Conservation (phyloP, 2,329 filamentous ascomycete genomes). For the Cercospora sp. region DNA sequence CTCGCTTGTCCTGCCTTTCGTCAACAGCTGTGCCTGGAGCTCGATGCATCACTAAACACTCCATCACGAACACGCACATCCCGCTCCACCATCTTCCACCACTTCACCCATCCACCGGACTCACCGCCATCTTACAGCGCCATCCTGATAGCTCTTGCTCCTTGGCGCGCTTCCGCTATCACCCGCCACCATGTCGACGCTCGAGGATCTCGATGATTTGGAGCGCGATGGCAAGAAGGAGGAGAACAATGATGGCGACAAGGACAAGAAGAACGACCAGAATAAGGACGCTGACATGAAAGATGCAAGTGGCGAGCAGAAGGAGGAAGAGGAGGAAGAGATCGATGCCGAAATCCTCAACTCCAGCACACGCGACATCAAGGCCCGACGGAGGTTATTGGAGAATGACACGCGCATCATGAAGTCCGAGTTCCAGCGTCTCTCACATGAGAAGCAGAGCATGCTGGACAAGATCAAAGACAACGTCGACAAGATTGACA, state of each 20-base stretch:
- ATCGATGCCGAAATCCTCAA: conserved; percentile 91
- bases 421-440: conserved; percentile 92
- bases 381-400: conserved; percentile 83
- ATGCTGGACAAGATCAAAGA: conserved; percentile 99
- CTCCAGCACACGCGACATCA: conserved; percentile 91
- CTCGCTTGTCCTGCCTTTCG: conserved; percentile 3
- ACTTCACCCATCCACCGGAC: not conserved
- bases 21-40: conserved; percentile 12
- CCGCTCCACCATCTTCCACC: not conserved
- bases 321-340: conserved; percentile 61
- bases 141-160: not conserved
- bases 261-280: conserved; percentile 58
- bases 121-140: not conserved
- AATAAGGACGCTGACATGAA: conserved; percentile 84
- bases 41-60: not conserved
- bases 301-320: conserved; percentile 65
- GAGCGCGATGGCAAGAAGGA: conserved; percentile 75
- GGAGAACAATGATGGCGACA: conserved; percentile 57
- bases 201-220: conserved; percentile 88
- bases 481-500: conserved; percentile 97
- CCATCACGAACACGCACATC: not conserved
- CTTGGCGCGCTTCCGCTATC: conserved; percentile 1
- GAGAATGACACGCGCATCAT: conserved; percentile 99
- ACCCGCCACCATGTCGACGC: conserved; percentile 70
- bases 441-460: conserved; percentile 90